Percentiles rank a stretch among this genome's conserved stretches.
These are phyloP conservation scores for Alternaria gaisen DNA, from an alignment of 2,329 filamentous ascomycete genomes.

Conservation along the genomic window DNA sequence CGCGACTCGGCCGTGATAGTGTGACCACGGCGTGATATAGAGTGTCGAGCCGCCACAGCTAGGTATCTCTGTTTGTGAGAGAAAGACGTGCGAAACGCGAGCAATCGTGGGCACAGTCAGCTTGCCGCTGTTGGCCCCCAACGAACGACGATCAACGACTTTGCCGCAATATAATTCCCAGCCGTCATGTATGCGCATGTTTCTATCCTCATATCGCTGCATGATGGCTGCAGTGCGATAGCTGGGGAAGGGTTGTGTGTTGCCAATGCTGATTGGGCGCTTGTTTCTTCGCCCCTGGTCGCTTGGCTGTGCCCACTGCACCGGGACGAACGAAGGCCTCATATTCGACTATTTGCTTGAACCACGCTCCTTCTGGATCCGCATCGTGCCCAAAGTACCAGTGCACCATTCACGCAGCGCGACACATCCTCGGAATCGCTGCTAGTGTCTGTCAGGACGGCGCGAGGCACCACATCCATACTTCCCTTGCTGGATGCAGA, in stretches of 20 bases:
- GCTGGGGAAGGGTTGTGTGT: constrained; percentile 11
- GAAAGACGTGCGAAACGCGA: neutral
- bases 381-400: constrained; percentile 3
- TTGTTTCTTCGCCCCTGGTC: constrained; percentile 28
- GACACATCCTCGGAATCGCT: constrained; percentile 11
- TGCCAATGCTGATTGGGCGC: constrained; percentile 24
- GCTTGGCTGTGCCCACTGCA: constrained; percentile 11
- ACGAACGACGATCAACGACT: constrained; percentile 2
- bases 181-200: constrained; percentile 12
- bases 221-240: constrained; percentile 16
- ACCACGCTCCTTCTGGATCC: neutral
- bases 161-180: constrained; percentile 24
- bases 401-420: constrained; percentile 5
- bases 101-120: constrained; percentile 20
- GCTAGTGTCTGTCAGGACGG: constrained; percentile 6
- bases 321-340: constrained; percentile 19
- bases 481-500: constrained; percentile 2
- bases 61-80: neutral
- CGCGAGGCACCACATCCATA: neutral
- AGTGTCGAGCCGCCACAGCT: constrained; percentile 11
- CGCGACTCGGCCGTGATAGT: constrained; percentile 36
- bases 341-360: constrained; percentile 9
- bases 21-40: constrained; percentile 40
- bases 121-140: constrained; percentile 14
- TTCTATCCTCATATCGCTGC: constrained; percentile 25